Evolutionary conservation across 2,329 filamentous ascomycete genomes (phyloP).

Genomic region (Falciphora oryzae): DNA sequence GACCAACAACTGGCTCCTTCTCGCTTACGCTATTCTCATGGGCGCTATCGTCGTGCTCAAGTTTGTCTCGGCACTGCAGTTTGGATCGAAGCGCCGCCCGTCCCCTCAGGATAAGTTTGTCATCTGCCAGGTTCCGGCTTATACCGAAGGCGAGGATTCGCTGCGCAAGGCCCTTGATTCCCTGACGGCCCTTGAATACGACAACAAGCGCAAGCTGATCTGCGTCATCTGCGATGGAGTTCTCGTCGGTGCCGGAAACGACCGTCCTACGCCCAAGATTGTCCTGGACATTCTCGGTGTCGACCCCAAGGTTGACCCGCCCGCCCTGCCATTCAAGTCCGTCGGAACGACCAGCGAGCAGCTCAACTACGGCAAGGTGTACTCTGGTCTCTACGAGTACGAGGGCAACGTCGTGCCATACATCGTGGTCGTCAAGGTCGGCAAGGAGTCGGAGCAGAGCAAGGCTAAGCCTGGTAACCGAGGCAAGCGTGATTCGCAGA

Average conservation of each 20-base stretch:
- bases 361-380: slow-evolving; percentile 97
- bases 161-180: slow-evolving; percentile 90
- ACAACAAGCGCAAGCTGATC: slow-evolving; percentile 97
- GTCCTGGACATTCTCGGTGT: slow-evolving; percentile 96
- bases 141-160: slow-evolving; percentile 96
- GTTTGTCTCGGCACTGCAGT: slow-evolving; percentile 87
- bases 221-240: slow-evolving; percentile 96
- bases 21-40: slow-evolving; percentile 81
- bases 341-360: slow-evolving; percentile 85
- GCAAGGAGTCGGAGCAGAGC: slow-evolving; percentile 88
- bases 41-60: slow-evolving; percentile 77
- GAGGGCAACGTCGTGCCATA: slow-evolving; percentile 98
- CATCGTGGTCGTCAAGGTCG: slow-evolving; percentile 91
- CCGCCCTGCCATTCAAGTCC: slow-evolving; percentile 88
- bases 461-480: slow-evolving; percentile 95
- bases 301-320: slow-evolving; percentile 92
- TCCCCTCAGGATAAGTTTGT: slow-evolving; percentile 96
- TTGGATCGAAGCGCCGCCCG: slow-evolving; percentile 85
- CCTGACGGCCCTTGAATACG: slow-evolving; percentile 87
- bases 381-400: slow-evolving; percentile 94
- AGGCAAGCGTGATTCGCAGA: slow-evolving; percentile 97
- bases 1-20: slow-evolving; percentile 84
- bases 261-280: slow-evolving; percentile 94
- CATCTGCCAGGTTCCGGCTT: slow-evolving; percentile 95
- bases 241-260: slow-evolving; percentile 93